Conservation (phyloP, 495 filamentous ascomycete genomes). For the Penicillium lagena region DNA sequence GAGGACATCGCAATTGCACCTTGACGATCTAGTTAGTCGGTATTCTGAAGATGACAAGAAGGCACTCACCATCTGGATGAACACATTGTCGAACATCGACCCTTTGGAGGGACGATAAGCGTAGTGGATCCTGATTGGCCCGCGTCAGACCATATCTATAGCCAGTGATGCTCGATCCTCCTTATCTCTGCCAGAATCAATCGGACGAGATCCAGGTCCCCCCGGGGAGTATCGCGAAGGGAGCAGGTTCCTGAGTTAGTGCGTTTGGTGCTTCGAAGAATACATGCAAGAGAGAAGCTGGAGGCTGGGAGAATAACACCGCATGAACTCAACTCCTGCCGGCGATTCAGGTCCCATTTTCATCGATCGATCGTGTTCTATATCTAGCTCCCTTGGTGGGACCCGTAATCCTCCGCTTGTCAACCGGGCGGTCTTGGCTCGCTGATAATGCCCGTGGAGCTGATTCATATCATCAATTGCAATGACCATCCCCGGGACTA, state of each 20-base stretch:
- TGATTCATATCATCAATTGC: constrained; percentile 19
- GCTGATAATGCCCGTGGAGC: constrained; percentile 13
- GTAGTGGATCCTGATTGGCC: constrained; percentile 15
- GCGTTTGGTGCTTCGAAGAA: background rate
- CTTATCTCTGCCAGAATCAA: too few species aligned
- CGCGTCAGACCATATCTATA: constrained; percentile 20
- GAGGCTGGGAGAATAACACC: too few species aligned
- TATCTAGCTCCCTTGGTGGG: background rate
- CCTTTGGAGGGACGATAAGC: constrained; percentile 8
- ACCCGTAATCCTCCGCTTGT: constrained; percentile 17
- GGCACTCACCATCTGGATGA: background rate
- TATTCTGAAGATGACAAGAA: too few species aligned
- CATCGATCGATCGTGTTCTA: too few species aligned
- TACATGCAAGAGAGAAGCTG: background rate
- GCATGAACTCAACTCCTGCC: too few species aligned
- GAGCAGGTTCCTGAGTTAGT: background rate
- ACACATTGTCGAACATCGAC: background rate
- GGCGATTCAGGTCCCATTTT: too few species aligned
- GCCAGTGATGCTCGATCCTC: constrained; percentile 8
- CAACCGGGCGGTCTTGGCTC: constrained; percentile 13
- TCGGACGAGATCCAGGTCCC: too few species aligned
- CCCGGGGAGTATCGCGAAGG: too few species aligned
- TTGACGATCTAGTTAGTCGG: too few species aligned
- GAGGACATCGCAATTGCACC: too few species aligned
- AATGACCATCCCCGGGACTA: constrained; percentile 18